These are phyloP conservation scores for Tothia fuscella DNA, from an alignment of 2,329 filamentous ascomycete species.

Conservation along the genomic window DNA sequence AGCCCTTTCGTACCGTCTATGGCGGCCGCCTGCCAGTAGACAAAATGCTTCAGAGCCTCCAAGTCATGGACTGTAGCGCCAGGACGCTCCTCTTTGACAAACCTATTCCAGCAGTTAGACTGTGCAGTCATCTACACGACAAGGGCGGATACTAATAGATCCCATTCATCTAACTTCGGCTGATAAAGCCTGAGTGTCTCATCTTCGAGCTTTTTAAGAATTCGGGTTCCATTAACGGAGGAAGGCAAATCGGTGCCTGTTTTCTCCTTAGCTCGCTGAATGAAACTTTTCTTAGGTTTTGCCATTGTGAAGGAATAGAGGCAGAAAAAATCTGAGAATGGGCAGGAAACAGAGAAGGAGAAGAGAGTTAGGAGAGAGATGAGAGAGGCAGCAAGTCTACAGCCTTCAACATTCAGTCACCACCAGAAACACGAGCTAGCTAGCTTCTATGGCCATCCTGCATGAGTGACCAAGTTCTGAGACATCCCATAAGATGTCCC, in stretches of 20 bases:
- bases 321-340: slow-evolving; percentile 9
- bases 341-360: slow-evolving; percentile 1
- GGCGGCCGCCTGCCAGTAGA: slow-evolving; percentile 7
- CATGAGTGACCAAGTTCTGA: too few species aligned
- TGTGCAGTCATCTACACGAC: slow-evolving; percentile 4
- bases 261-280: slow-evolving; percentile 12
- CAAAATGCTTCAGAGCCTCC: slow-evolving; percentile 11
- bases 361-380: slow-evolving; percentile 9
- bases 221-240: slow-evolving; percentile 10
- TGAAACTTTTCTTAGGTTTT: slow-evolving; percentile 13
- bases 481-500: too few species aligned
- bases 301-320: slow-evolving; percentile 11
- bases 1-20: slow-evolving; percentile 9
- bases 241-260: slow-evolving; percentile 10
- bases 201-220: slow-evolving; percentile 11
- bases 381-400: slow-evolving; percentile 11
- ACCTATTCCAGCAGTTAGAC: slow-evolving; percentile 7
- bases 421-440: too few species aligned
- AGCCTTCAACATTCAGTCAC: too few species aligned
- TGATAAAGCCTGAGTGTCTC: slow-evolving; percentile 11
- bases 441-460: too few species aligned
- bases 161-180: slow-evolving; percentile 11
- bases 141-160: slow-evolving; percentile 8
- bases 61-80: slow-evolving; percentile 9
- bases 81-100: slow-evolving; percentile 9